phyloP scores from a whole-genome alignment of 441 rosid genomes.

The Bruguiera hainesii region DNA sequence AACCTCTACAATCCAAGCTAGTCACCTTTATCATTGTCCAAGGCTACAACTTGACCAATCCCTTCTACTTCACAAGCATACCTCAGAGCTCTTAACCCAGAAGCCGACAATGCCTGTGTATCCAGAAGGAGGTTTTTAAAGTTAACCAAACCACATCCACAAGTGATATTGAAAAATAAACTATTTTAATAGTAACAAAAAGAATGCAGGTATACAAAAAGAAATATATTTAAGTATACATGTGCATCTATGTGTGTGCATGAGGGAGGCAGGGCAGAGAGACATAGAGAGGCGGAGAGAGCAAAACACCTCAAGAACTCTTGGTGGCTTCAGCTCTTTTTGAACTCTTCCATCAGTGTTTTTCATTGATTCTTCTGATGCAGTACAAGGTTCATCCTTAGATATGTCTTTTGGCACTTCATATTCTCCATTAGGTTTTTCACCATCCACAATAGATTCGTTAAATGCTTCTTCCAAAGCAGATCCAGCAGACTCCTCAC shows the following conservation, averaged over 20 bases:
- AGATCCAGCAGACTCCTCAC: constrained; percentile 35
- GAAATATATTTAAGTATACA: not conserved
- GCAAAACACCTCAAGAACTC: constrained; percentile 78
- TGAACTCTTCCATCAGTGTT: constrained; percentile 36
- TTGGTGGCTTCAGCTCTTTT: constrained; percentile 71
- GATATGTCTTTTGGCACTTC: constrained; percentile 36
- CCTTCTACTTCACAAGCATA: constrained; percentile 92
- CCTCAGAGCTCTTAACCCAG: constrained; percentile 90
- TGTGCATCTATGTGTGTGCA: not conserved
- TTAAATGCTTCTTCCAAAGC: constrained; percentile 31
- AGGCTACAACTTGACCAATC: constrained; percentile 88
- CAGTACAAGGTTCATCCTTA: constrained; percentile 37
- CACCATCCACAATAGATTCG: constrained; percentile 27
- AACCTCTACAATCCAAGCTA: constrained; percentile 9
- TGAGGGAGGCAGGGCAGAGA: not conserved
- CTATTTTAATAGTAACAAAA: constrained; percentile 2
- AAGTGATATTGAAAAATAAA: not conserved
- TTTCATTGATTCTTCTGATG: constrained; percentile 44
- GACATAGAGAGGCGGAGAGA: constrained; percentile 7
- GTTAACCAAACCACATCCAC: not conserved
- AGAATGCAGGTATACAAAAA: not conserved
- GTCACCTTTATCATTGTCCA: constrained; percentile 89
- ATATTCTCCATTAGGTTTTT: constrained; percentile 47
- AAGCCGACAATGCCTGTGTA: constrained; percentile 85
- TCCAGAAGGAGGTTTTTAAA: constrained; percentile 16